Evolutionary conservation across 1,139 yeast species (phyloP), one percentile per base, ranked within the genome.

Genomic region (Suhomyces kunorum): DNA sequence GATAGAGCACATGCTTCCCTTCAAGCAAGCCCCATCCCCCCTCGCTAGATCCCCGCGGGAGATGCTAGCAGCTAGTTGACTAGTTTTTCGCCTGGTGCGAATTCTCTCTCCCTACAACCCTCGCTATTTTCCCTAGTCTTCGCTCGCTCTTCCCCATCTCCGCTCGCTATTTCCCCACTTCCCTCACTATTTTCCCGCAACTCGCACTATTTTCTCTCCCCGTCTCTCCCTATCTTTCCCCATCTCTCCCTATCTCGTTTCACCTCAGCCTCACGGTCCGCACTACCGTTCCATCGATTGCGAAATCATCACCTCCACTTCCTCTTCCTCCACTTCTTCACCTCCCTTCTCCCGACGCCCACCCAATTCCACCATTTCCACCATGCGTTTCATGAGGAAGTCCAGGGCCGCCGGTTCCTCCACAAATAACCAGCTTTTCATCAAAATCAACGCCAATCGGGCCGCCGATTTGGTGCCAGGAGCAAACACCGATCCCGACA

Each of bases 401-500:
- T 15, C 19, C 17, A 17, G 12, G 5, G 13, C 15, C 8, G 16
- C 22, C n/a, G 32, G 13, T 2, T 17, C 25, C 12, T 25, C 17
- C 8, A 5, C 25, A 8, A 36, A 36, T 8, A 15, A 42, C 17
- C 56, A 54, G 23, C 45, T 68, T 26, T 61, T 46, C 39, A 45
- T 69, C 15, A 59, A 64, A 33, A 56, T 71, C 44, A 59, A 68
- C 45, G 71, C 70, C 27, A 60, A 55, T 38, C 44, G 73, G 22
- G 77, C 75, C 1, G 72, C 75, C 0, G 75, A 71, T 40, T 56
- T 71, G 38, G 58, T 63, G 1, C 44, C 40, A 6, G 36, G 30
- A n/a, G 24, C 26, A 12, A 17, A 33, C 8, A 19, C 17, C 8
- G 20, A 16, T 7, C 4, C 34, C 20, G 20, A 2, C 12, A 14